phyloP scores from a whole-genome alignment of 2,329 filamentous ascomycete genomes.

The Teratosphaeria nubilosa region DNA sequence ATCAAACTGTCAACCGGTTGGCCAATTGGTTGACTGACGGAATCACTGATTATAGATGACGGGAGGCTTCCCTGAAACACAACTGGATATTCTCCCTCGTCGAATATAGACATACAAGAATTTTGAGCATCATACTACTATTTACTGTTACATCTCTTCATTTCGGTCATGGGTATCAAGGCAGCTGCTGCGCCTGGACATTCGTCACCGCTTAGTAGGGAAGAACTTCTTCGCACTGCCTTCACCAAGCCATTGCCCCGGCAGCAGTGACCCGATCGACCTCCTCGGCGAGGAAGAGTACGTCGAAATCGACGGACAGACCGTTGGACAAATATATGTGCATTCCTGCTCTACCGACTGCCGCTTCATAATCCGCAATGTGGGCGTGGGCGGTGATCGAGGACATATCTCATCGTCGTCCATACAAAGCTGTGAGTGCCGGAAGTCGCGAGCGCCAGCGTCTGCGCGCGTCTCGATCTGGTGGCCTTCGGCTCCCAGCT shows the following conservation, averaged over 20 bases:
- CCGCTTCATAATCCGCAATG: conserved; percentile 3
- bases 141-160: background rate
- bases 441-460: conserved; percentile 1
- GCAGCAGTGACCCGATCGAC: conserved; percentile 1
- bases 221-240: background rate
- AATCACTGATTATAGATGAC: no score
- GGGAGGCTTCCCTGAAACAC: background rate
- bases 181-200: background rate
- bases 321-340: background rate
- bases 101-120: background rate
- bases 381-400: background rate
- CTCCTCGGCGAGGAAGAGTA: background rate
- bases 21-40: no score
- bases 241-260: conserved; percentile 1
- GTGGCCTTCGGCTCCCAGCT: background rate
- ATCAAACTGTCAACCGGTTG: no score
- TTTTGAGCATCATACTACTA: background rate
- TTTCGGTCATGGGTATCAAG: background rate
- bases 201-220: background rate
- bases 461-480: conserved; percentile 5
- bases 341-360: conserved; percentile 6
- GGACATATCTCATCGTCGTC: background rate
- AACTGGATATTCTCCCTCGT: background rate
- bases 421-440: conserved; percentile 6
- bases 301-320: background rate